These are phyloP conservation scores for Brassica cretica DNA, from an alignment of 345 rosid species.

Conservation along the genomic window DNA sequence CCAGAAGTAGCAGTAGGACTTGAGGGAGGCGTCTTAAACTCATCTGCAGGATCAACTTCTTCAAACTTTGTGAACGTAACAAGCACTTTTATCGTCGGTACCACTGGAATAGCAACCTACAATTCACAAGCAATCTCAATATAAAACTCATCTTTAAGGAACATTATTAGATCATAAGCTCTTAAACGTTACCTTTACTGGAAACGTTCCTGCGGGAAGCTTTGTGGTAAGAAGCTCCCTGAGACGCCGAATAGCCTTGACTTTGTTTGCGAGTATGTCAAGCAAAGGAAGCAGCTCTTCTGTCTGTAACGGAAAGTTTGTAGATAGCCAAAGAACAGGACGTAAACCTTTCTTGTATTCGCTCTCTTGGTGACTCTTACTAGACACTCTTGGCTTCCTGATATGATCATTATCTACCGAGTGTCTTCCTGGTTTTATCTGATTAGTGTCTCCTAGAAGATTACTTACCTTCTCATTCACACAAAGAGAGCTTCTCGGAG, in stretches of 20 bases:
- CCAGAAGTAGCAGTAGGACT: conserved; percentile 61
- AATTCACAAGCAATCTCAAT: not conserved
- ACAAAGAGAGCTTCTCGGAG: conserved; percentile 82
- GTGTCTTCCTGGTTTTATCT: conserved; percentile 77
- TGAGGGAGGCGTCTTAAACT: conserved; percentile 88
- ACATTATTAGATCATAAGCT: not conserved
- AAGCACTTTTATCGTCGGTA: conserved; percentile 87
- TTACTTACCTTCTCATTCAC: conserved; percentile 85
- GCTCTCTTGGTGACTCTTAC: conserved; percentile 66
- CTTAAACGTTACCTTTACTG: conserved; percentile 66
- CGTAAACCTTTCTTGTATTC: conserved; percentile 93
- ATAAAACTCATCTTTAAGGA: not conserved
- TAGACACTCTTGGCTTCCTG: conserved; percentile 55
- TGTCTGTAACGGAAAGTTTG: conserved; percentile 79
- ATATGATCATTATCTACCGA: conserved; percentile 69
- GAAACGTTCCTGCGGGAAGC: conserved; percentile 92
- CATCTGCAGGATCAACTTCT: conserved; percentile 78
- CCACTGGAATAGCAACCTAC: conserved; percentile 97
- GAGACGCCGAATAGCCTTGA: conserved; percentile 93
- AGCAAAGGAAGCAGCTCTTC: conserved; percentile 96
- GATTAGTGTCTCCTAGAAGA: conserved; percentile 68
- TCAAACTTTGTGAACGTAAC: conserved; percentile 92
- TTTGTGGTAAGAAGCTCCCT: conserved; percentile 94
- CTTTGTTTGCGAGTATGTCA: conserved; percentile 97
- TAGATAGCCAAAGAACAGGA: conserved; percentile 93